Conservation (phyloP, 371 early-diverging fungal species). For the Umbelopsis sp. region DNA sequence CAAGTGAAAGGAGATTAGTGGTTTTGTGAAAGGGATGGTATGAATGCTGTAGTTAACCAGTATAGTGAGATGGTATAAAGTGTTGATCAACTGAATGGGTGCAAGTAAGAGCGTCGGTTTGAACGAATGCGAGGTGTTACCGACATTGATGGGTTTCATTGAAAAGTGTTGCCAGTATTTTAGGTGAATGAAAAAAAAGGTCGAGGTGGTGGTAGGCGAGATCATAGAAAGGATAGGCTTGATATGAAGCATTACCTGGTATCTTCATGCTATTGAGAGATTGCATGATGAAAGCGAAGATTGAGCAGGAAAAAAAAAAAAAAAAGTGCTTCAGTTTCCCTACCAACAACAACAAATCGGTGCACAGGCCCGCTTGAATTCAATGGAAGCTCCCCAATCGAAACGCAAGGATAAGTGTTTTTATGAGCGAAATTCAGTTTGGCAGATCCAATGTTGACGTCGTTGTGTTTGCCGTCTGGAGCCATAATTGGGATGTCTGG, state of each 20-base stretch:
- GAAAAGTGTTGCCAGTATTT: no score
- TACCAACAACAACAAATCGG: conserved; percentile 1
- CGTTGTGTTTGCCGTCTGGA: no score
- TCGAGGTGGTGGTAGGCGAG: no score
- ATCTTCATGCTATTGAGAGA: conserved; percentile 14
- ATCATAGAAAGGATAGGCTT: not conserved
- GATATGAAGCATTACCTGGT: not conserved
- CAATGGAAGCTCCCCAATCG: not conserved
- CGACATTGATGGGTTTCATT: no score
- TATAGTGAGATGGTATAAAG: not conserved
- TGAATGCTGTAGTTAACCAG: not conserved
- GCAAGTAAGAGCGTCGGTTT: no score
- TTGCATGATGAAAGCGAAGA: conserved; percentile 6
- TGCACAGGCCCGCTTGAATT: not conserved
- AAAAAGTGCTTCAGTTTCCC: not conserved
- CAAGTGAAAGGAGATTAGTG: not conserved
- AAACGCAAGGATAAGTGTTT: not conserved
- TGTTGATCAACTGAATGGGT: not conserved
- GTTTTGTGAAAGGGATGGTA: not conserved
- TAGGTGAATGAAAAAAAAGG: no score
- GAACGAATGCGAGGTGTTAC: no score
- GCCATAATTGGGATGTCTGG: no score
- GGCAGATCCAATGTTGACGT: no score
- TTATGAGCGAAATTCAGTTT: not conserved
- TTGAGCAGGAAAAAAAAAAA: not conserved